Evolutionary conservation across 2,329 filamentous ascomycete species (phyloP).

Genomic region (Xylariaceae sp.): DNA sequence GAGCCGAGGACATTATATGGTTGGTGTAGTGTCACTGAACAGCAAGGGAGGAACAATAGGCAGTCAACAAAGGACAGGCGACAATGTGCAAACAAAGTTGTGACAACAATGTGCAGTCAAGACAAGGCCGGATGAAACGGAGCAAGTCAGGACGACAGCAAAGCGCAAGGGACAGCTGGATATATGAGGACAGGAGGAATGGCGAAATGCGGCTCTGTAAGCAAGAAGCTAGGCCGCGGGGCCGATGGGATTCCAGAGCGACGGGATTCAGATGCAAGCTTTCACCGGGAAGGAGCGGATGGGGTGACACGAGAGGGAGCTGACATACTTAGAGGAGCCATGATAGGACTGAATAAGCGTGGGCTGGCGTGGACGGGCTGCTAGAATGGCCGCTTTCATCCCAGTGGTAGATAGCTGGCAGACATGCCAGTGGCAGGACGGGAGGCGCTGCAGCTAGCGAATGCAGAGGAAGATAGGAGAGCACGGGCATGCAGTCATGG

Average conservation of each 20-base stretch:
- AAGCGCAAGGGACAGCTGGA: background rate
- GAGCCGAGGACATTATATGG: slow-evolving; percentile 13
- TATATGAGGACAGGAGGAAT: background rate
- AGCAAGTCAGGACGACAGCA: background rate
- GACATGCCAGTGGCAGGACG: slow-evolving; percentile 18
- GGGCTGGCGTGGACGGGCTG: background rate
- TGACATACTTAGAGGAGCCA: slow-evolving; percentile 34
- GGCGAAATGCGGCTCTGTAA: background rate
- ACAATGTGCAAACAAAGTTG: background rate
- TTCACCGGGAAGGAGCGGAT: background rate
- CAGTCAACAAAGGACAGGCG: background rate
- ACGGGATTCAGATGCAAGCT: background rate
- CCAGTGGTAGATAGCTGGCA: background rate
- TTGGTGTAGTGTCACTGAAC: background rate
- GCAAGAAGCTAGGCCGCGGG: background rate
- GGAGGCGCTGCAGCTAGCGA: slow-evolving; percentile 21
- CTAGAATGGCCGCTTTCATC: slow-evolving; percentile 28
- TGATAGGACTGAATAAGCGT: slow-evolving; percentile 10
- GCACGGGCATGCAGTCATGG: slow-evolving; percentile 29
- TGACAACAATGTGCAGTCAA: background rate
- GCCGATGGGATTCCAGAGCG: too few species aligned
- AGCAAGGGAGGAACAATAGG: background rate
- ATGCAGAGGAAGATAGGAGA: slow-evolving; percentile 18
- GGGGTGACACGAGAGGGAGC: slow-evolving; percentile 8
- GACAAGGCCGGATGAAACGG: background rate